phyloP scores from a whole-genome alignment of 2,329 filamentous ascomycete genomes.

The Trichoderma simmonsii region DNA sequence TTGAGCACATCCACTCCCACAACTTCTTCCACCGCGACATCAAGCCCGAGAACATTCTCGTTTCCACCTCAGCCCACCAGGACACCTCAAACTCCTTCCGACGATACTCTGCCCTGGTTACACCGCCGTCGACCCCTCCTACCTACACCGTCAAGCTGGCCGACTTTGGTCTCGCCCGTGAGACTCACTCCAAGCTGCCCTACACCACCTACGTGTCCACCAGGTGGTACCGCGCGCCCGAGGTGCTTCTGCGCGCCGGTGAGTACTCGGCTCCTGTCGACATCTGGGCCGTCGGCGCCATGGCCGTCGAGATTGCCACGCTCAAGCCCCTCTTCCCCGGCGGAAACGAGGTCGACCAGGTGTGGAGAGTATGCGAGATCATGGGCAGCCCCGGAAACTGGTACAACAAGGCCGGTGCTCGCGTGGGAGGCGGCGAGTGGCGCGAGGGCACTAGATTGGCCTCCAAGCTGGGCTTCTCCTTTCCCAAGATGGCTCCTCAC shows the following conservation, averaged over 20 bases:
- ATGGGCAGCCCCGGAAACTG: conserved; percentile 99
- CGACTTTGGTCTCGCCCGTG: conserved; percentile 94
- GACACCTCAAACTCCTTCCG: conserved; percentile 84
- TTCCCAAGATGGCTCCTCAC: conserved; percentile 98
- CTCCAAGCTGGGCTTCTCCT: conserved; percentile 95
- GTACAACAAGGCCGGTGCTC: conserved; percentile 86
- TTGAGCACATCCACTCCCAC: conserved; percentile 96
- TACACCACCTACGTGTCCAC: conserved; percentile 99
- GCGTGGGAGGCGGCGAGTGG: conserved; percentile 95
- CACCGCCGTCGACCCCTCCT: conserved; percentile 89
- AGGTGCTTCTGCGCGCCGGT: conserved; percentile 87
- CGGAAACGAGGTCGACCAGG: conserved; percentile 97
- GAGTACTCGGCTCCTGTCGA: conserved; percentile 98
- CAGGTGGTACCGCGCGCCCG: conserved; percentile 94
- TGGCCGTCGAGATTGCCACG: conserved; percentile 97
- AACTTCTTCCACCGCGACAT: conserved; percentile 99
- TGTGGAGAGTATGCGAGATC: conserved; percentile 98
- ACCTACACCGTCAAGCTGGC: conserved; percentile 97
- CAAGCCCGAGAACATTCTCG: conserved; percentile 97
- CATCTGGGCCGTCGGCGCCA: conserved; percentile 97
- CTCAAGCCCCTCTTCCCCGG: conserved; percentile 95
- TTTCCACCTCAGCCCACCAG: conserved; percentile 82
- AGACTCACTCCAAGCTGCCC: conserved; percentile 92
- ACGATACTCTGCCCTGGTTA: conserved; percentile 88
- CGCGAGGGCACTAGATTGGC: conserved; percentile 89